Conservation (phyloP, 257 asterid species). For the Nicotiana knightiana region DNA sequence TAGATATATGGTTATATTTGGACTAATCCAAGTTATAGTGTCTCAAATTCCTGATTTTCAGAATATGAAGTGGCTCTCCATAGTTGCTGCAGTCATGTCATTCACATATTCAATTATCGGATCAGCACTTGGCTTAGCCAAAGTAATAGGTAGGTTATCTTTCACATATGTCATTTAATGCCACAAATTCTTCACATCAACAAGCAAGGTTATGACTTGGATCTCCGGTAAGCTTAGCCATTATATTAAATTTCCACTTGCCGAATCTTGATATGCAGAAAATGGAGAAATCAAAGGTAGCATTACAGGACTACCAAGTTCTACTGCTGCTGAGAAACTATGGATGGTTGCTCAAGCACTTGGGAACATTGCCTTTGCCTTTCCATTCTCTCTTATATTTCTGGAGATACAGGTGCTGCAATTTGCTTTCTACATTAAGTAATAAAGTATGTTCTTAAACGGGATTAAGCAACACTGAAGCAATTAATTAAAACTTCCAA, state of each 20-base stretch:
- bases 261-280: conserved; percentile 25
- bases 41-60: conserved; percentile 79
- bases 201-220: background rate
- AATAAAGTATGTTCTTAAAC: background rate
- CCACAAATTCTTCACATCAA: background rate
- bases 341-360: conserved; percentile 66
- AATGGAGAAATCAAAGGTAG: conserved; percentile 59
- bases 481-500: background rate
- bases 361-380: conserved; percentile 77
- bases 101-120: conserved; percentile 61
- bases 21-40: conserved; percentile 45
- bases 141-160: conserved; percentile 43
- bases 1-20: conserved; percentile 54
- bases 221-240: background rate
- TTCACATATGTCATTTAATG: background rate
- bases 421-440: background rate
- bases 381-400: conserved; percentile 49
- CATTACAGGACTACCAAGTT: conserved; percentile 42
- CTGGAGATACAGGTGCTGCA: conserved; percentile 61
- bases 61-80: conserved; percentile 70
- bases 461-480: background rate
- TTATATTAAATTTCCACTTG: background rate
- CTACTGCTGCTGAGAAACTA: conserved; percentile 36
- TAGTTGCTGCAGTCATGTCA: conserved; percentile 74
- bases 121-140: conserved; percentile 62